Evolutionary conservation across 2,329 filamentous ascomycete species (phyloP), one percentile per base, ranked within the genome.

Genomic region (Colletotrichum sansevieriae): DNA sequence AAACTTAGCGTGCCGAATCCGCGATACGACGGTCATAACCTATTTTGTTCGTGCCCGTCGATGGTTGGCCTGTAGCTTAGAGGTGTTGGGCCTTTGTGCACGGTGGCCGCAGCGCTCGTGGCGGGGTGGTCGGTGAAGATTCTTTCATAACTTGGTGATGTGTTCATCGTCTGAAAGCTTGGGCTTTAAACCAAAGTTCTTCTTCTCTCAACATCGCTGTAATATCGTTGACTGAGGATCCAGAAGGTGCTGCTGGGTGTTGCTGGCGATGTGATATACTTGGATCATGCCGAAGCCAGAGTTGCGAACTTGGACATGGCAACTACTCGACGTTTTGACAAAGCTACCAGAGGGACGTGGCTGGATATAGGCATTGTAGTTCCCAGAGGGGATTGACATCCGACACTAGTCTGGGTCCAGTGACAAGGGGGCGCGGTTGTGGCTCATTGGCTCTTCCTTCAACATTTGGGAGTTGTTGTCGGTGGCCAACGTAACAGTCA

Each of bases 401-500:
- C 4, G 25, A 25, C 25, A 25, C 4, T 22, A 22, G 22, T 22
- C 22, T 22, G 22, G 22, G 15, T 39, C 44, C 55, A 46, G 56
- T 52, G 62, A 57, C 47, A 20, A 51, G 37, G 60, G 52, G 43
- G 29, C 56, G 57, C 64, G 61, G 61, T 22, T 65, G 62, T 68
- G 66, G 66, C 66, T 55, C 62, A 15, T 25, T 37, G 51, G 35
- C 43, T 22, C 12, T 15, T 29, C 25, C 25, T 6, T 29, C 25
- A 29, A 29, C 25, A 5, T 29, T 29, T 29, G 25, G 46, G 54
- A 54, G 41, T 49, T 39, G 41, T 47, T 41, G 65, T 39, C 29
- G 22, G 7, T 29, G 25, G 25, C 25, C 25, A 29, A 29, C 25
- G 25, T 6, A 4, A 29, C 7, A 29, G 25, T 29, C 25, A 29